Conservation (phyloP, 371 early-diverging fungal species). For the Actinomortierella wolfii region DNA sequence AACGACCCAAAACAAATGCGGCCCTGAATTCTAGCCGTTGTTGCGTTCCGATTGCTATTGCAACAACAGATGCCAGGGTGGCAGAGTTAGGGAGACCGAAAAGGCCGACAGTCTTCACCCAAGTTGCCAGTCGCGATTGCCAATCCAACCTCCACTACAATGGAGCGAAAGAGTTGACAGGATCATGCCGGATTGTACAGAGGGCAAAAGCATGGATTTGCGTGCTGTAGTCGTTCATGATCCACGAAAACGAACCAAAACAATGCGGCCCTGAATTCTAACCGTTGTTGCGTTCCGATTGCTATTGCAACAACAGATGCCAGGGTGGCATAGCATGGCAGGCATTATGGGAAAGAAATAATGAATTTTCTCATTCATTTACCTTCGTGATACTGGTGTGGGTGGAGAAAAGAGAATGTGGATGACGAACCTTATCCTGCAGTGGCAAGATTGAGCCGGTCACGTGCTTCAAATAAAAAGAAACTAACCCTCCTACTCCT, state of each 20-base stretch:
- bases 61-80: conserved; percentile 21
- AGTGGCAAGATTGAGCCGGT: too few relatives aligned
- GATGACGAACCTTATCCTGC: too few relatives aligned
- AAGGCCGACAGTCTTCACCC: too few relatives aligned
- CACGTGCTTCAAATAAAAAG: too few relatives aligned
- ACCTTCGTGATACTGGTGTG: too few relatives aligned
- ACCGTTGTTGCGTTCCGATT: conserved; percentile 21
- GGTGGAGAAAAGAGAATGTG: too few relatives aligned
- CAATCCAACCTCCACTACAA: conserved; percentile 3
- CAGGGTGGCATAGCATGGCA: conserved; percentile 14
- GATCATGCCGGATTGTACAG: conserved; percentile 21
- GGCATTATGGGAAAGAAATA: conserved; percentile 13
- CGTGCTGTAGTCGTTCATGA: conserved; percentile 22
- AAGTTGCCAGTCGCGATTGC: too few relatives aligned
- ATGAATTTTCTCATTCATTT: conserved; percentile 12
- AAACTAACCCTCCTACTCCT: too few relatives aligned
- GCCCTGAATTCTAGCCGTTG: conserved; percentile 17
- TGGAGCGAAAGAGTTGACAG: conserved; percentile 19
- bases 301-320: conserved; percentile 23
- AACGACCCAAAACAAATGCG: conserved; percentile 16
- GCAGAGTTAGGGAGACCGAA: conserved; percentile 15
- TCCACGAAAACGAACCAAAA: conserved; percentile 18
- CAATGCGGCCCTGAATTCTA: conserved; percentile 17
- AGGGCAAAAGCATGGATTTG: conserved; percentile 16
- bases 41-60: conserved; percentile 22